These are phyloP conservation scores for Lachnellula willkommii DNA, from an alignment of 2,329 filamentous ascomycete genomes.

Conservation along the genomic window DNA sequence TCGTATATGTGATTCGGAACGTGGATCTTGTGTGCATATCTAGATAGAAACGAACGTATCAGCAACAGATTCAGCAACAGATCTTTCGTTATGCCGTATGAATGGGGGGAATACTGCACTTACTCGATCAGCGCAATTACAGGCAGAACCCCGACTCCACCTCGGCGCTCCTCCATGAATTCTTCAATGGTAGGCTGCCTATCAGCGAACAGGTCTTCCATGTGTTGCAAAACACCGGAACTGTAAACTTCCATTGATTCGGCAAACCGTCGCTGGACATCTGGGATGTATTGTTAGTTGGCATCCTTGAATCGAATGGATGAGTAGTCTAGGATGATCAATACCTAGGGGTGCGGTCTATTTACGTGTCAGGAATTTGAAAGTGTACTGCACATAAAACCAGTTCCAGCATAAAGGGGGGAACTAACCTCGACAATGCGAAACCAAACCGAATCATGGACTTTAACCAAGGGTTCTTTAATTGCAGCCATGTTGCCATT, in stretches of 20 bases:
- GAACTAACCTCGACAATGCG: background rate
- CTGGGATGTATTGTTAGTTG: background rate
- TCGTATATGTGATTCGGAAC: conserved; percentile 1
- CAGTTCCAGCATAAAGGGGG: background rate
- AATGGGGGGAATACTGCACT: background rate
- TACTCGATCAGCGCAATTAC: conserved; percentile 9
- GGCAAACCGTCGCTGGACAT: conserved; percentile 1
- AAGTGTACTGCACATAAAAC: background rate
- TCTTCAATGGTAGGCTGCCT: conserved; percentile 1
- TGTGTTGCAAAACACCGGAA: conserved; percentile 2
- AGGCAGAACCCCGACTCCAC: conserved; percentile 5
- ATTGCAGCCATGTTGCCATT: too few relatives aligned
- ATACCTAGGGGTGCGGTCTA: too few relatives aligned
- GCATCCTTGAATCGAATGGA: too few relatives aligned
- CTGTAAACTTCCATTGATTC: conserved; percentile 5
- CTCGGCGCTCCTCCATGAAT: conserved; percentile 1
- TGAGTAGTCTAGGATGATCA: too few relatives aligned
- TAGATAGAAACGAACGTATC: background rate
- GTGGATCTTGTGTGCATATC: conserved; percentile 6
- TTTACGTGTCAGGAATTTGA: background rate
- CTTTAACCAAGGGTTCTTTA: background rate
- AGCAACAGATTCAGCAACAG: too few relatives aligned
- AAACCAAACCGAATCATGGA: conserved; percentile 7
- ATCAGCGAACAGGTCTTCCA: background rate
- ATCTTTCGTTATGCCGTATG: too few relatives aligned